phyloP scores from a whole-genome alignment of 495 filamentous ascomycete genomes.

The Bacidia gigantensis region DNA sequence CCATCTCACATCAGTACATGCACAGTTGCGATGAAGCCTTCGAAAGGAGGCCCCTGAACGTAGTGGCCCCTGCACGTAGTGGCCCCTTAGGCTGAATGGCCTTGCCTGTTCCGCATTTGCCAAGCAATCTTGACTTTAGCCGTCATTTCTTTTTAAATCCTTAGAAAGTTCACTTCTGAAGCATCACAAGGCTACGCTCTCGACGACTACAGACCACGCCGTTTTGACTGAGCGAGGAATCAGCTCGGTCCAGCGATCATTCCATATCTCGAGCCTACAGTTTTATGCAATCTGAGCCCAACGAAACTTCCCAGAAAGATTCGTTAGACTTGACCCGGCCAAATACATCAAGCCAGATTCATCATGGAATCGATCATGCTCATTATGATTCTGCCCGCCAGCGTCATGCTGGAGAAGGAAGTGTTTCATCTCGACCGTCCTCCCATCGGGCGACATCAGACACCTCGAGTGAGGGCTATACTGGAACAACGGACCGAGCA shows the following conservation, averaged over 20 bases:
- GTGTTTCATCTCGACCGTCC: constrained; percentile 5
- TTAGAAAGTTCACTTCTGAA: too few relatives aligned
- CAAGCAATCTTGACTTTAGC: too few relatives aligned
- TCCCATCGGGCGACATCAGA: constrained; percentile 15
- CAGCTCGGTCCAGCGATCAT: constrained; percentile 54
- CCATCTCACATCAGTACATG: too few relatives aligned
- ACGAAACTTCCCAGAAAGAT: constrained; percentile 44
- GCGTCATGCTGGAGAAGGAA: constrained; percentile 17
- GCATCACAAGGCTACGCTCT: too few relatives aligned
- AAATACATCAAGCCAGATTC: constrained; percentile 34
- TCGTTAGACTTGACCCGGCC: constrained; percentile 30
- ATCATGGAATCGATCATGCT: constrained; percentile 59
- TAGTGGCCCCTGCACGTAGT: too few relatives aligned
- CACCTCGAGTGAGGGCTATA: constrained; percentile 22
- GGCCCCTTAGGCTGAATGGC: too few relatives aligned
- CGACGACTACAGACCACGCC: background rate
- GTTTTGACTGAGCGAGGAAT: constrained; percentile 26
- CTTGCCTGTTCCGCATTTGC: too few relatives aligned
- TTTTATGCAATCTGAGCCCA: constrained; percentile 87
- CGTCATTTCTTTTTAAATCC: too few relatives aligned
- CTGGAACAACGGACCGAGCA: constrained; percentile 21
- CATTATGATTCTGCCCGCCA: constrained; percentile 27
- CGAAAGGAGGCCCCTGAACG: too few relatives aligned
- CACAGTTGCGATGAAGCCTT: too few relatives aligned
- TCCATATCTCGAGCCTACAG: constrained; percentile 29